Evolutionary conservation across 495 filamentous ascomycete species (phyloP).

Genomic region (Rusavskia elegans): DNA sequence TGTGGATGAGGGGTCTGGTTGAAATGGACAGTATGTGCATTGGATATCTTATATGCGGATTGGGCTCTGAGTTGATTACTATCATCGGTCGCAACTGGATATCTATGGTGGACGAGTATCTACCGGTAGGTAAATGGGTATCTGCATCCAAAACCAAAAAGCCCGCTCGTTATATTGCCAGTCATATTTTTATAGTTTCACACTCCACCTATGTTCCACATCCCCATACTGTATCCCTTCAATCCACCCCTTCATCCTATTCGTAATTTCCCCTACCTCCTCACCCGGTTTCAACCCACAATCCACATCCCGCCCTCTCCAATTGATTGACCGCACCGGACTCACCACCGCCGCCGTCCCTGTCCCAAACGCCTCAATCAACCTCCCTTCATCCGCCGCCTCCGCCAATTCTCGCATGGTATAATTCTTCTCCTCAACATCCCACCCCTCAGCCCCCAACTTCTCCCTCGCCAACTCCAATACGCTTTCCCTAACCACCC

Average conservation of each 20-base stretch:
- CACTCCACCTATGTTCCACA: slow-evolving; percentile 72
- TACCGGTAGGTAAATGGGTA: neutral
- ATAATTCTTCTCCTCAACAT: slow-evolving; percentile 71
- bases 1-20: too few species aligned
- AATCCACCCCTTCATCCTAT: slow-evolving; percentile 88
- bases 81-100: too few species aligned
- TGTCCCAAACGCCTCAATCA: slow-evolving; percentile 84
- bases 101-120: too few species aligned
- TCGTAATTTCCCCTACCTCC: slow-evolving; percentile 74
- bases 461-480: slow-evolving; percentile 68
- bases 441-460: slow-evolving; percentile 75
- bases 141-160: neutral
- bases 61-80: too few species aligned
- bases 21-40: too few species aligned
- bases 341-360: slow-evolving; percentile 67
- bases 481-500: slow-evolving; percentile 81
- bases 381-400: slow-evolving; percentile 66
- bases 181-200: neutral
- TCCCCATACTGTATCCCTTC: slow-evolving; percentile 90
- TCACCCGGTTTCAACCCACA: slow-evolving; percentile 62
- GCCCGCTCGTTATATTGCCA: neutral
- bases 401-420: slow-evolving; percentile 70
- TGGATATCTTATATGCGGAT: too few species aligned
- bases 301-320: slow-evolving; percentile 58
- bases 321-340: slow-evolving; percentile 76